Percentiles rank a stretch among this genome's conserved stretches.
These are phyloP conservation scores for Trichoderma orchidacearum DNA, from an alignment of 495 filamentous ascomycete genomes.

Conservation along the genomic window DNA sequence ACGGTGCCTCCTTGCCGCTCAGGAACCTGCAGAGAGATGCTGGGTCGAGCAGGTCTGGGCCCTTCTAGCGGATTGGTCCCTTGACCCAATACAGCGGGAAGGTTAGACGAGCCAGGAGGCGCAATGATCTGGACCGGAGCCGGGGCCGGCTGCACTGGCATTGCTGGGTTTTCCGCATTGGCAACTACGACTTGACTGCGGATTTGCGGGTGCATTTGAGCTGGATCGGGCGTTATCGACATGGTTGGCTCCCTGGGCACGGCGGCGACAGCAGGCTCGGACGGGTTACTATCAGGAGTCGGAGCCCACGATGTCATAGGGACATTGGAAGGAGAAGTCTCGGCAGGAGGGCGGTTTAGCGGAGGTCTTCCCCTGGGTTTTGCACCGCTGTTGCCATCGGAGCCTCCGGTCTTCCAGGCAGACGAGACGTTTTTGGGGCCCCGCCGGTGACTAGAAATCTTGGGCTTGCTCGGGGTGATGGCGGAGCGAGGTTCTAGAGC, in stretches of 20 bases:
- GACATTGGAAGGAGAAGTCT: conserved; percentile 61
- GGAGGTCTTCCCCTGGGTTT: conserved; percentile 80
- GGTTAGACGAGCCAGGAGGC: conserved; percentile 11
- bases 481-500: conserved; percentile 53
- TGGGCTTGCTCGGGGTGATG: conserved; percentile 48
- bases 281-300: conserved; percentile 30
- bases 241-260: conserved; percentile 2
- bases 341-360: conserved; percentile 40
- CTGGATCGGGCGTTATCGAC: conserved; percentile 12
- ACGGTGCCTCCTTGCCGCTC: conserved; percentile 60
- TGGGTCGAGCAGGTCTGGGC: conserved; percentile 27
- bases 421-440: conserved; percentile 85
- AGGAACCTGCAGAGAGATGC: conserved; percentile 70
- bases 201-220: conserved; percentile 17
- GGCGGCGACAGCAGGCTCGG: conserved; percentile 6
- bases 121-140: conserved; percentile 4
- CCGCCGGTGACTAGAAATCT: conserved; percentile 53
- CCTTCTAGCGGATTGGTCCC: background rate
- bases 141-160: background rate
- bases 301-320: background rate
- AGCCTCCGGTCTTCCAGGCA: conserved; percentile 69
- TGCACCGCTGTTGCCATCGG: conserved; percentile 48
- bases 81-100: background rate
- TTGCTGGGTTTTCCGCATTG: background rate
- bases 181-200: background rate